phyloP scores from a whole-genome alignment of 768 basidiomycete species.

The Hericium coralloides region DNA sequence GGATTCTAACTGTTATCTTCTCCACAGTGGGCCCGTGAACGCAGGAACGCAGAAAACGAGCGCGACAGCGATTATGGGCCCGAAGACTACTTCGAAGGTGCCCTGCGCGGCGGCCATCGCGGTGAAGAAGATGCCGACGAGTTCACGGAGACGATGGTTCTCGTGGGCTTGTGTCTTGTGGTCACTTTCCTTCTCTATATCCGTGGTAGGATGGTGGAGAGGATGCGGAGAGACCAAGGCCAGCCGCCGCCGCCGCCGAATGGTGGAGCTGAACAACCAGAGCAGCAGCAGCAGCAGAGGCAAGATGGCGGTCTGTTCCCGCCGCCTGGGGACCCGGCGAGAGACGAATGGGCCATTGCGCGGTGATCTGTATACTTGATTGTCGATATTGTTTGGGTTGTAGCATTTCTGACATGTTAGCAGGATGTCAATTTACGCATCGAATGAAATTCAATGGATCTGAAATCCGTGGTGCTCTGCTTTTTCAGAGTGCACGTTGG shows the following conservation, averaged over 20 bases:
- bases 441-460: no score
- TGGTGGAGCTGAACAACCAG: constrained; percentile 15
- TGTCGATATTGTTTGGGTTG: not conserved
- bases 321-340: constrained; percentile 19
- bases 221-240: constrained; percentile 55
- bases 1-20: not conserved
- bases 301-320: constrained; percentile 17
- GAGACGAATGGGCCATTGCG: constrained; percentile 18
- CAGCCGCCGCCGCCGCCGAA: constrained; percentile 33
- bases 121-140: constrained; percentile 63
- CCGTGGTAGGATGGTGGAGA: constrained; percentile 68
- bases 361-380: constrained; percentile 7
- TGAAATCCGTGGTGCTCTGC: no score
- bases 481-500: no score
- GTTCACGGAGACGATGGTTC: constrained; percentile 70
- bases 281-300: constrained; percentile 5
- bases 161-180: constrained; percentile 62
- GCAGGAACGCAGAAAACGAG: constrained; percentile 62
- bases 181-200: constrained; percentile 73
- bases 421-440: no score
- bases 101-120: constrained; percentile 42
- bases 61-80: constrained; percentile 69
- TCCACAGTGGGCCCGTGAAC: constrained; percentile 68
- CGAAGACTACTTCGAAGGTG: constrained; percentile 76
- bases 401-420: no score